Evolutionary conservation across 257 asterid species (phyloP), one percentile per base, ranked within the genome.

Genomic region (Henckelia pumila): DNA sequence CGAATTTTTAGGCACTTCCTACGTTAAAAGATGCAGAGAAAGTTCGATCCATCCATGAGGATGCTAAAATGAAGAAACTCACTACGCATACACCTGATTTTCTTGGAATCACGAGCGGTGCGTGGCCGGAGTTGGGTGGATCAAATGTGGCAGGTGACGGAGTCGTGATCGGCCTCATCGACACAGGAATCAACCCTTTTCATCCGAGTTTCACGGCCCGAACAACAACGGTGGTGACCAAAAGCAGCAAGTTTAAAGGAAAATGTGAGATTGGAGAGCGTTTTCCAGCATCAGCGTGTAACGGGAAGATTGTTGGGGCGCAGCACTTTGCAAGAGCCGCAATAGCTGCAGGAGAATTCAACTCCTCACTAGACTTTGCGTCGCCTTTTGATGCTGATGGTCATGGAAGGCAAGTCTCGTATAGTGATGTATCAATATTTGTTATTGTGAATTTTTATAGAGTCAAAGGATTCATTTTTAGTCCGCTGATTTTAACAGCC

Each of bases 371-470:
- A 6, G 87, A 86, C 71, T 71, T 67, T 68, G 82, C 87, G 55
- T 88, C 91, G 14, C 93, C 91, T 23, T 88, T 77, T 68, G 93
- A 88, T 49, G 83, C 87, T 22, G 93, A 88, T 81, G 96, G 96
- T 7, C 96, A 86, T 66, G 96, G 93, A 80, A 86, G 96, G 91
- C 75, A 76, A 78, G 85, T 72, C 2, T 10, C 66, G 11, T 59
- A 37, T 11, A 37, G 4, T 22, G 20, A 10, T n/a, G n/a, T 53
- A 9, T 33, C 35, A 2, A 21, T 30, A 20, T 3, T 68, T 22
- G 35, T n/a, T 52, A 20, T 10, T 11, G 37, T n/a, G 3, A 44
- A 3, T 40, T 63, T 33, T 19, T 59, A 17, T 59, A 17, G 23
- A 69, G 56, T n/a, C 5, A 16, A 33, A 30, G 8, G 60, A n/a